These are phyloP conservation scores for Linum tenue DNA, from an alignment of 345 rosid genomes.

Conservation along the genomic window DNA sequence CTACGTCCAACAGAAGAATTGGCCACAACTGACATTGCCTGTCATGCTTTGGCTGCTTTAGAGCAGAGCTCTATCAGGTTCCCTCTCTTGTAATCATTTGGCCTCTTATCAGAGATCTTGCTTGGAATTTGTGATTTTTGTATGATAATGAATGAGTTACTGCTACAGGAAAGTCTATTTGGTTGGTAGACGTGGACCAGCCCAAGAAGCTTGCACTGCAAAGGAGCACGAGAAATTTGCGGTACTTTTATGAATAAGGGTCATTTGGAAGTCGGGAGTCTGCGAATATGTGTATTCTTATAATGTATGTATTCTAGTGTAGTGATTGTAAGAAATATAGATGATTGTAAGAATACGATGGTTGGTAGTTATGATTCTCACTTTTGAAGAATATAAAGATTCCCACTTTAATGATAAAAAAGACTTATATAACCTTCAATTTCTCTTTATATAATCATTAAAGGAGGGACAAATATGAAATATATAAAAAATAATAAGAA, in stretches of 20 bases:
- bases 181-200: conserved; percentile 91
- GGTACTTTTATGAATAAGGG: conserved; percentile 25
- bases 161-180: conserved; percentile 70
- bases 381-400: too few species aligned
- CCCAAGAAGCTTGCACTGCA: conserved; percentile 92
- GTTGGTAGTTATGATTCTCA: too few species aligned
- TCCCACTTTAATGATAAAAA: too few species aligned
- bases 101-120: conserved; percentile 3
- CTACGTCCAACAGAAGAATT: conserved; percentile 61
- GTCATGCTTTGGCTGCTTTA: conserved; percentile 63
- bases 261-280: too few species aligned
- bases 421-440: too few species aligned
- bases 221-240: conserved; percentile 44
- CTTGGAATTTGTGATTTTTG: background rate
- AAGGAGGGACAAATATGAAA: too few species aligned
- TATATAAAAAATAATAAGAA: too few species aligned
- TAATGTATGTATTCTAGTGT: too few species aligned
- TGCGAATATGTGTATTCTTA: too few species aligned
- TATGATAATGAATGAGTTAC: conserved; percentile 2
- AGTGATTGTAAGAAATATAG: too few species aligned
- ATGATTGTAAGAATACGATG: too few species aligned
- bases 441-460: too few species aligned
- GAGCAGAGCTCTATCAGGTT: conserved; percentile 76
- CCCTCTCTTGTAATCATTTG: background rate
- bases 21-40: conserved; percentile 78